Conservation (phyloP, 768 basidiomycete genomes). For the Pleurotus giganteus region DNA sequence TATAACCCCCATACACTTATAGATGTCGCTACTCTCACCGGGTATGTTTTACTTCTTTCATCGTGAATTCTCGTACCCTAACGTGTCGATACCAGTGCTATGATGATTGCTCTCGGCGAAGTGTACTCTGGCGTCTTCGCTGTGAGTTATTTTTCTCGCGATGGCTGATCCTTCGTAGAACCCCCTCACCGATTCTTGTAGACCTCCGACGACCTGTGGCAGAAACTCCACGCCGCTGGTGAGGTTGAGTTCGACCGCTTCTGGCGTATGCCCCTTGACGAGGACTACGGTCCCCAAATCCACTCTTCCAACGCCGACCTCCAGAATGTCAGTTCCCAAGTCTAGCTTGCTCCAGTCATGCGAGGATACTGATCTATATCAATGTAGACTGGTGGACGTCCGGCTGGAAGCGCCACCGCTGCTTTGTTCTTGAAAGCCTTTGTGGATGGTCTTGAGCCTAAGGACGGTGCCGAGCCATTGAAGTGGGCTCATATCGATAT, state of each 20-base stretch:
- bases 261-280: slow-evolving; percentile 90
- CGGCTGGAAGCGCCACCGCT: slow-evolving; percentile 75
- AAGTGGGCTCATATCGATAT: slow-evolving; percentile 91
- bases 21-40: slow-evolving; percentile 86
- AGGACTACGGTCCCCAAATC: slow-evolving; percentile 78
- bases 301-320: slow-evolving; percentile 77
- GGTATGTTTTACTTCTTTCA: slow-evolving; percentile 36
- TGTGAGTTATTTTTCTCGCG: slow-evolving; percentile 34
- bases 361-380: not conserved
- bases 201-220: slow-evolving; percentile 78
- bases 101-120: slow-evolving; percentile 72
- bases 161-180: not conserved
- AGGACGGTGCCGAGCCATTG: slow-evolving; percentile 51
- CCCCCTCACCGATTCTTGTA: slow-evolving; percentile 20
- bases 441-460: slow-evolving; percentile 68
- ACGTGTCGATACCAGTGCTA: slow-evolving; percentile 46
- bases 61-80: not conserved
- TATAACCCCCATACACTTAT: slow-evolving; percentile 82
- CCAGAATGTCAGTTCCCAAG: slow-evolving; percentile 55
- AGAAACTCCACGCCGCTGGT: slow-evolving; percentile 64
- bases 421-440: slow-evolving; percentile 86
- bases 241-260: slow-evolving; percentile 77
- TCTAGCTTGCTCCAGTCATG: not conserved
- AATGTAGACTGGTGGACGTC: slow-evolving; percentile 63
- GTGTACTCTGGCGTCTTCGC: slow-evolving; percentile 78